Evolutionary conservation across 352 stramenopile genomes (phyloP), one percentile per base, ranked within the genome.

Genomic region (Phytophthora pistaciae): DNA sequence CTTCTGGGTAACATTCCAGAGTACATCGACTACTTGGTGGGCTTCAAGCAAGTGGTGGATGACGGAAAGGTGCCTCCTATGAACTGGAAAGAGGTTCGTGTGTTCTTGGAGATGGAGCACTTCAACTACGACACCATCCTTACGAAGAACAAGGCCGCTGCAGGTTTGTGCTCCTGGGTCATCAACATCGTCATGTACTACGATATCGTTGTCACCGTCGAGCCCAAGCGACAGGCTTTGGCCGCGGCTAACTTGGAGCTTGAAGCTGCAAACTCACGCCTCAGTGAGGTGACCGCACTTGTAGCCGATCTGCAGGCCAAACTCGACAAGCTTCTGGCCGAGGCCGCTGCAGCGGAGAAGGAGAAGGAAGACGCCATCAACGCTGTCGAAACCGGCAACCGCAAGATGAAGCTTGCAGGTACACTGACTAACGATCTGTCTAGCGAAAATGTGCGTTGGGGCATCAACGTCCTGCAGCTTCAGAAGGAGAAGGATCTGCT

Each of bases 131-230:
- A 99, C 29, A 95, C 94, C 3, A 98, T 99, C 63, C 68, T 96
- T 48, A 95, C 90, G 4, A 99, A 99, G 77, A 99, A 99, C 84
- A 96, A 94, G 53, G 96, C 96, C 9, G 96, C 96, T 16, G 96
- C 94, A 0, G 95, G 94, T 42, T 74, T 99, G 46, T 98, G 94
- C 68, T 96, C 89, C 3, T 99, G 97, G 85, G 96, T 99, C 42
- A 79, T 98, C 69, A 99, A 99, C 69, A 99, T 99, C 46, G 94
- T 99, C 48, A 96, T 94, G 80, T 99, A 99, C 84, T 98, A 99
- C 81, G 95, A 99, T 75, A 98, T 98, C 48, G 83, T 99, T 1
- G 80, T 98, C 46, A 98, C 94, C 0, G 94, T 99, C 20, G 96
- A 98, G 79, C 96, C 96, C 7, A 99, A 98, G 78, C 91, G 96